phyloP scores from a whole-genome alignment of 345 rosid genomes.

The Melastoma malabathricum region DNA sequence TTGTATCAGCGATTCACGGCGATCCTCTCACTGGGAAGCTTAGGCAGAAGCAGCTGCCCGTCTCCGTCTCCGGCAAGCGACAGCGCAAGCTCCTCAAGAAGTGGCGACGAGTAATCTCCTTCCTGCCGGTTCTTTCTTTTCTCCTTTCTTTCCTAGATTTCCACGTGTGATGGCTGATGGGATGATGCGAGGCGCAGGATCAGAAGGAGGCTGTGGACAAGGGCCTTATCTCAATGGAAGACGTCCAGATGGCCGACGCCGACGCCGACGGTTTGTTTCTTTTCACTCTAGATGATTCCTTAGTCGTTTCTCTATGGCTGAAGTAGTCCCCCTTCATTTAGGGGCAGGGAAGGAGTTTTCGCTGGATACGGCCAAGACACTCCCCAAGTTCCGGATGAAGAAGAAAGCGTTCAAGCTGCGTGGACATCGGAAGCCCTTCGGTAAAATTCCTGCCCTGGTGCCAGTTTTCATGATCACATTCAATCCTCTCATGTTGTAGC shows the following conservation, averaged over 20 bases:
- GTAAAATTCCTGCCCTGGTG: conserved; percentile 7
- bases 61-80: conserved; percentile 66
- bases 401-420: conserved; percentile 37
- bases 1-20: too few species aligned
- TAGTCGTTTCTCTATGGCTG: too few species aligned
- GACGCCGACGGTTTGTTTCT: conserved; percentile 27
- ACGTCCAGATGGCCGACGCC: conserved; percentile 58
- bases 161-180: background rate
- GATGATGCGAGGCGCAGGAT: conserved; percentile 23
- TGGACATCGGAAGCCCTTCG: conserved; percentile 28
- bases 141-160: background rate
- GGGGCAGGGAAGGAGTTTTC: conserved; percentile 12
- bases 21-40: conserved; percentile 51
- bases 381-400: conserved; percentile 22
- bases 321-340: background rate
- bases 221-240: conserved; percentile 66
- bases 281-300: background rate
- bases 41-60: conserved; percentile 27
- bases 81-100: conserved; percentile 60
- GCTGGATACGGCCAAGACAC: conserved; percentile 16
- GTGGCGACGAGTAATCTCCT: conserved; percentile 50
- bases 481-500: background rate
- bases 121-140: background rate
- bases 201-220: conserved; percentile 60
- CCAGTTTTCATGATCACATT: background rate